Base-by-base conservation (phyloP, 192 early-diverging fungal genomes). In the Entrophospora sp. region DNA sequence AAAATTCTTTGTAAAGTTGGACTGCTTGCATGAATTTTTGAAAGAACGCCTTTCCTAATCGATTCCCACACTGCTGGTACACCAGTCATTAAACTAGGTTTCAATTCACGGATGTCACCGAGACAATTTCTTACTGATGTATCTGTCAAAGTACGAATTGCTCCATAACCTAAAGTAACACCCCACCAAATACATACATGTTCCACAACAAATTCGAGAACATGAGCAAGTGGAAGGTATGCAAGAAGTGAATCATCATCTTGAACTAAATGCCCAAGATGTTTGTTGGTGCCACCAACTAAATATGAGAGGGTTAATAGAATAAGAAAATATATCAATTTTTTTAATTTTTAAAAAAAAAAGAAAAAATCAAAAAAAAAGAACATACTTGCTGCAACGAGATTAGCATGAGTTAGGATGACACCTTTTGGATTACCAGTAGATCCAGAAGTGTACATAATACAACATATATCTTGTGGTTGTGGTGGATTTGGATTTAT, bases 211-310 rank as follows among this genome's bases (percentile, higher is more conserved):
- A 94, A 90, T 75, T 93, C 92, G 34, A 94, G 73, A 24, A 96
- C 85, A 70, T 97, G 94, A 65, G 92, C 89, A 37, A 91, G 78
- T 24, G 94, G 94, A 65, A 96, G 74, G 69, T 92, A 96, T 40
- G 89, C 82, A 51, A 93, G 80, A 57, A 88, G 74, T 32, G 70
- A 74, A 71, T 91, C 89, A 18, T 69, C 57, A 44, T 74, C 73
- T 14, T 75, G 68, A 56, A 87, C 72, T 46, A 72, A 62, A 32
- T 76, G 68, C 16, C 72, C 75, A 64, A 85, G 56, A 43, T 80
- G 52, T 64, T 76, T 67, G 63, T 80, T 72, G 10, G 77, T 80
- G 48, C 81, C 85, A 28, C 78, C 83, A 71, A 90, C 81, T 68
- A 40, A 9, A 40, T 9, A 40, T n/a, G n/a, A n/a, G n/a, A n/a